These are phyloP conservation scores for Lepidium aucheri DNA, from an alignment of 345 rosid genomes.

Conservation along the genomic window DNA sequence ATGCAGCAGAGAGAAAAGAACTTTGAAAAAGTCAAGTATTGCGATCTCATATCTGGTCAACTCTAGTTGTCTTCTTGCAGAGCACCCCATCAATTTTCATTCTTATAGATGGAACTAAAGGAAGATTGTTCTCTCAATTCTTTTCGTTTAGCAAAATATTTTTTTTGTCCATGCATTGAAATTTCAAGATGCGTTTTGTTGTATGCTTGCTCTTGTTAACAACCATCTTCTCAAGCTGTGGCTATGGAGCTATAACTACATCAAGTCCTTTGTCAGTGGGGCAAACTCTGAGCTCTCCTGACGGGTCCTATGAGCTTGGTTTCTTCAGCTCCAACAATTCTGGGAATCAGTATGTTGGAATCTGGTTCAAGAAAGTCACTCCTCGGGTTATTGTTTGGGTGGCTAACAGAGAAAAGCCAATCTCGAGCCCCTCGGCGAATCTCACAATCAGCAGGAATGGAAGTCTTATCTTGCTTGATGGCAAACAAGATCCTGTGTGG, in stretches of 20 bases:
- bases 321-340: constrained; percentile 26
- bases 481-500: constrained; percentile 21
- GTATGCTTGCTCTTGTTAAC: constrained; percentile 17
- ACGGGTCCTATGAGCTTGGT: constrained; percentile 29
- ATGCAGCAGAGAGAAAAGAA: not conserved
- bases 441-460: constrained; percentile 25
- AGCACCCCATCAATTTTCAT: not conserved
- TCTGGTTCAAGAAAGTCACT: constrained; percentile 35
- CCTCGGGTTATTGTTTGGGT: constrained; percentile 33
- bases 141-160: not conserved
- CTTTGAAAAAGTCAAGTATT: constrained; percentile 20
- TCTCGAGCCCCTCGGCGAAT: not conserved
- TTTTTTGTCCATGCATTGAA: not conserved
- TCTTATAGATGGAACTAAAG: not conserved
- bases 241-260: constrained; percentile 23
- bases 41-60: constrained; percentile 17
- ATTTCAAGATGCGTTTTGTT: constrained; percentile 4
- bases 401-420: constrained; percentile 24
- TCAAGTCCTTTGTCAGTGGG: constrained; percentile 18
- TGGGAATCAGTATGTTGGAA: constrained; percentile 31
- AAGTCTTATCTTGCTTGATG: constrained; percentile 22
- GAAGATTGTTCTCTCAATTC: constrained; percentile 1
- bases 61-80: constrained; percentile 10
- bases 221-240: constrained; percentile 1
- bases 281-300: constrained; percentile 23